Conservation (phyloP, 2,329 filamentous ascomycete genomes). For the Neopestalotiopsis clavispora region DNA sequence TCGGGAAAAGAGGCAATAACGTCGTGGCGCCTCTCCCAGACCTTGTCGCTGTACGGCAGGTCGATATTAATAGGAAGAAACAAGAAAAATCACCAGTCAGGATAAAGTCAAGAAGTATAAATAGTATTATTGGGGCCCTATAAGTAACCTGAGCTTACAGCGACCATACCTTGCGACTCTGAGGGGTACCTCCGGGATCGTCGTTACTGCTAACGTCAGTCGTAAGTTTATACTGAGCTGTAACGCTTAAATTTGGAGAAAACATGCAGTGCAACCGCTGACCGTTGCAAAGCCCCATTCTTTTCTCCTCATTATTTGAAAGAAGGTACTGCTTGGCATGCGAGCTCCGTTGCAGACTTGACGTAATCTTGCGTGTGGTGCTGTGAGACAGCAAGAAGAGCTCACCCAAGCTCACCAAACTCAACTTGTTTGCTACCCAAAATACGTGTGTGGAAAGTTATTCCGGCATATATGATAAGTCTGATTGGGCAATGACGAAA, state of each 20-base stretch:
- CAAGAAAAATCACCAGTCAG: no score
- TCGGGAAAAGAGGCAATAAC: not conserved
- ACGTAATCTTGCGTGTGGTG: not conserved
- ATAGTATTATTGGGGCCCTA: not conserved
- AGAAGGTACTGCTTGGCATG: not conserved
- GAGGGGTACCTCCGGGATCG: slow-evolving; percentile 7
- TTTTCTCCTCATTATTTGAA: not conserved
- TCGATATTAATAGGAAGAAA: slow-evolving; percentile 17
- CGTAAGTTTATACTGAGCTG: no score
- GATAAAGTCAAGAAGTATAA: no score
- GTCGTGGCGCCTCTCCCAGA: slow-evolving; percentile 9
- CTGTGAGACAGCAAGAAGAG: not conserved
- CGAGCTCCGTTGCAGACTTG: not conserved
- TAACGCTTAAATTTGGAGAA: not conserved
- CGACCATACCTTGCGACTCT: slow-evolving; percentile 24
- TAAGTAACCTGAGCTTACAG: slow-evolving; percentile 4
- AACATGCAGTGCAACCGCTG: not conserved
- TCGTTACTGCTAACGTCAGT: not conserved
- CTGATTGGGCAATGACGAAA: not conserved
- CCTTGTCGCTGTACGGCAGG: slow-evolving; percentile 22
- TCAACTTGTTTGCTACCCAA: not conserved
- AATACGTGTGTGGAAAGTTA: not conserved
- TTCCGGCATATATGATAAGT: not conserved
- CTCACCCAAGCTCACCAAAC: not conserved
- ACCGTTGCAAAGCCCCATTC: not conserved